phyloP scores from a whole-genome alignment of 2,329 filamentous ascomycete species.

The Fusarium fracticaudum region DNA sequence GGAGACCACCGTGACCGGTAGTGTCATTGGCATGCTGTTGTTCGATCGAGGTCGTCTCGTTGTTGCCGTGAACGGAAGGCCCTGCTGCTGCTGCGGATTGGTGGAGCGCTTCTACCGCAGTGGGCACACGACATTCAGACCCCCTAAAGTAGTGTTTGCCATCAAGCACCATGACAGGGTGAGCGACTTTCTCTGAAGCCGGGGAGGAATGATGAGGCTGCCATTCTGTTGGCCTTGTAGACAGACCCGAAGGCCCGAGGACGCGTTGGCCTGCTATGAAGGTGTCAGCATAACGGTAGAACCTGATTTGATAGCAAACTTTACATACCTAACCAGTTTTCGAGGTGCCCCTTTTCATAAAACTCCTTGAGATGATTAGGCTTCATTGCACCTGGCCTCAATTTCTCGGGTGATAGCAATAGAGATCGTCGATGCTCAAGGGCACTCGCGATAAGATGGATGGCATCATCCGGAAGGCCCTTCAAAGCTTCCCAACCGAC shows the following conservation, averaged over 20 bases:
- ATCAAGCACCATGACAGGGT: constrained; percentile 29
- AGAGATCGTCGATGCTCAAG: constrained; percentile 46
- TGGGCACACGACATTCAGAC: background rate
- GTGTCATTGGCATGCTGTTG: background rate
- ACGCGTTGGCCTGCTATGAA: constrained; percentile 44
- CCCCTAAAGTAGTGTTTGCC: constrained; percentile 44
- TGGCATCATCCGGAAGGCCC: constrained; percentile 41
- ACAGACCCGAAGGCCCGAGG: constrained; percentile 44
- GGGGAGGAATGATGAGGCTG: constrained; percentile 35
- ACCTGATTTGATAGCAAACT: background rate
- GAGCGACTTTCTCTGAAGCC: constrained; percentile 20
- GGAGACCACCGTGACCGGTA: background rate
- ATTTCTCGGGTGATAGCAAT: constrained; percentile 33
- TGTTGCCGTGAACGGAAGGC: constrained; percentile 22
- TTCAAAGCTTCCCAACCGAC: constrained; percentile 36
- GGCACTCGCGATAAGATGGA: constrained; percentile 45
- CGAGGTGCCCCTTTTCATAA: constrained; percentile 38
- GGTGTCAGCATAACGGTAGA: constrained; percentile 21
- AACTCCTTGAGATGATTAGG: constrained; percentile 43
- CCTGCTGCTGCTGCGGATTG: constrained; percentile 44
- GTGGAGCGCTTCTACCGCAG: constrained; percentile 43
- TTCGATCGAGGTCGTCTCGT: background rate
- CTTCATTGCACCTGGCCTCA: constrained; percentile 6
- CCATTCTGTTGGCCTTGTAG: constrained; percentile 36
- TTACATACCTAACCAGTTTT: constrained; percentile 52